Evolutionary conservation across 2,329 filamentous ascomycete species (phyloP), one percentile per base, ranked within the genome.

Genomic region (Elsinoe arachidis): DNA sequence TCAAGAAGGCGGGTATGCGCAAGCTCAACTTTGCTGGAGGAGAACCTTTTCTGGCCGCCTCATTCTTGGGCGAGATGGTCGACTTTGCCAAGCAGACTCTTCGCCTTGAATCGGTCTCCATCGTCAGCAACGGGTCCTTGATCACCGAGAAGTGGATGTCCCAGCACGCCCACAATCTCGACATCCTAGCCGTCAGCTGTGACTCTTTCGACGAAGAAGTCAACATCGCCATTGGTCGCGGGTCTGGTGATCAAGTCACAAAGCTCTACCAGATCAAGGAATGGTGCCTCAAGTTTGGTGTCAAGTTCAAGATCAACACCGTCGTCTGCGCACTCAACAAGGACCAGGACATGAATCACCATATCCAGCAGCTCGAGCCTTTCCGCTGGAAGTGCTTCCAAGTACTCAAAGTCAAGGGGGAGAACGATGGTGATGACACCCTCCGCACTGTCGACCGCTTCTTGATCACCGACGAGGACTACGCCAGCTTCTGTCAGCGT

Each of bases 281-380:
- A 5, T 77, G 76, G 72, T 82, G 80, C 65, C 62, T 64, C 2
- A 58, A 74, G 57, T 72, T 73, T 21, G 72, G 72, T 1, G 74
- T 81, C 64, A 78, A 74, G 66, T 81, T 82, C 70, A 82, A 82
- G 69, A 64, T 82, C 53, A 82, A 82, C 67, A 81, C 79, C 0
- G 79, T 82, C 0, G 73, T 82, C 2, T 75, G 73, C 63, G 67
- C 61, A 1, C 66, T 74, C 52, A 81, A 81, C 61, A 76, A 68
- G 65, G 55, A 74, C 2, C 79, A 82, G 64, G 75, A 69, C 47
- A 70, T 70, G 69, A 59, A 53, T 6, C 37, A 55, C 1, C 55
- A 52, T 3, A 70, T 81, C 6, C 57, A 62, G 12, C 41, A 61
- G 38, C 65, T 82, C 10, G 63, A 65, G 3, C 78, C 78, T 1